Evolutionary conservation across 768 basidiomycete species (phyloP).

Genomic region (Clathrus columnatus): DNA sequence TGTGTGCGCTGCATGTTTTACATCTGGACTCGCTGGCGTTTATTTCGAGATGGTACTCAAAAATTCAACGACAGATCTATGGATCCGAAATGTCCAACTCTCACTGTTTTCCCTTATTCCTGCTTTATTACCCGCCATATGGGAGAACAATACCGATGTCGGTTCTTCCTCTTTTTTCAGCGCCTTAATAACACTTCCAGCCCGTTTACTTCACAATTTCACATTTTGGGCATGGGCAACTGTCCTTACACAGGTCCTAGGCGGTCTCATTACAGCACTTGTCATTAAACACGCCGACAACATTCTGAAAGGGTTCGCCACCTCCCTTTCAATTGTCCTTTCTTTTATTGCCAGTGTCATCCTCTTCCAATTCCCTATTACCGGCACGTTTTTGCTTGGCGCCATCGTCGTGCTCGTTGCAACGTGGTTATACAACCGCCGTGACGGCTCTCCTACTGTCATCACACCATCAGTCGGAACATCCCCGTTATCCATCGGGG

Average conservation of each 20-base stretch:
- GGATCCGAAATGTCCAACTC: slow-evolving; percentile 95
- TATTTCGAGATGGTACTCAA: slow-evolving; percentile 99
- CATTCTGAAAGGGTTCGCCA: slow-evolving; percentile 39
- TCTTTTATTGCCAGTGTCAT: slow-evolving; percentile 38
- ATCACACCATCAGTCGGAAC: background rate
- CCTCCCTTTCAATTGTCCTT: slow-evolving; percentile 39
- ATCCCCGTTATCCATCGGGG: background rate
- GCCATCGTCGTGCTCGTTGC: slow-evolving; percentile 32
- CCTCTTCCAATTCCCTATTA: slow-evolving; percentile 37
- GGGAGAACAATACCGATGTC: slow-evolving; percentile 19
- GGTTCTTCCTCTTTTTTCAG: slow-evolving; percentile 27
- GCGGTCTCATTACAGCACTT: slow-evolving; percentile 40
- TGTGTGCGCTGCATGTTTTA: slow-evolving; percentile 85
- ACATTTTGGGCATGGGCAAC: slow-evolving; percentile 40
- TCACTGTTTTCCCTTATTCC: slow-evolving; percentile 91
- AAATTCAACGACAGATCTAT: slow-evolving; percentile 79
- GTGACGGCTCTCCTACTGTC: slow-evolving; percentile 7
- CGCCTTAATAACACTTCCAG: slow-evolving; percentile 3
- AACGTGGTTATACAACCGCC: slow-evolving; percentile 38
- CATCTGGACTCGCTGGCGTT: slow-evolving; percentile 91
- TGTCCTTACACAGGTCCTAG: slow-evolving; percentile 38
- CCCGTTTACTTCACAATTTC: slow-evolving; percentile 33
- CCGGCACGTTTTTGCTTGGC: slow-evolving; percentile 34
- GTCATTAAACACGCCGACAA: slow-evolving; percentile 41
- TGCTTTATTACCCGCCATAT: slow-evolving; percentile 69